Conservation (phyloP, 2,329 filamentous ascomycete genomes). For the Biscogniauxia sp. region DNA sequence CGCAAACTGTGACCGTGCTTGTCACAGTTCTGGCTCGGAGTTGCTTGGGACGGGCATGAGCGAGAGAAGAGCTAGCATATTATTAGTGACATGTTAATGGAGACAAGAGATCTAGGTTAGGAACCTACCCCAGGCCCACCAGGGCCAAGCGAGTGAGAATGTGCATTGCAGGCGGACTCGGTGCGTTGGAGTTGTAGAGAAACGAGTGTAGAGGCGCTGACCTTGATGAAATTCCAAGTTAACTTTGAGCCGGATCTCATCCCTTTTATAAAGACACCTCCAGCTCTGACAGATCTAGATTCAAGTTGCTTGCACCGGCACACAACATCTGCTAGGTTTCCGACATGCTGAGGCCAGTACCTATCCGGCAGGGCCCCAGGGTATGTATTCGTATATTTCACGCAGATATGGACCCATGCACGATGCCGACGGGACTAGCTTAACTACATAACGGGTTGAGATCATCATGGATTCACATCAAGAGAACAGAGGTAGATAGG, state of each 20-base stretch:
- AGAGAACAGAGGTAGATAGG: slow-evolving; percentile 8
- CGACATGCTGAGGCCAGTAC: slow-evolving; percentile 8
- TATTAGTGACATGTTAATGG: slow-evolving; percentile 16
- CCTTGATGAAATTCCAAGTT: slow-evolving; percentile 1
- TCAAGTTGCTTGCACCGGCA: slow-evolving; percentile 11
- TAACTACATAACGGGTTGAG: slow-evolving; percentile 12
- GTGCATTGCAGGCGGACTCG: slow-evolving; percentile 23
- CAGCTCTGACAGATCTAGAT: neutral
- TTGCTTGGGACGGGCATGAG: slow-evolving; percentile 21
- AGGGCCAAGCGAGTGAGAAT: slow-evolving; percentile 21
- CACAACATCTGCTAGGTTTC: slow-evolving; percentile 7
- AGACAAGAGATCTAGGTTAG: neutral
- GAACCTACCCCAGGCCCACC: slow-evolving; percentile 26
- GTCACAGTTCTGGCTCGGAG: slow-evolving; percentile 21
- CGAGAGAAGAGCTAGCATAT: slow-evolving; percentile 20
- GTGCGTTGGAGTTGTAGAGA: slow-evolving; percentile 8
- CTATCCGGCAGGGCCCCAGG: slow-evolving; percentile 4
- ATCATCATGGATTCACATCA: slow-evolving; percentile 15
- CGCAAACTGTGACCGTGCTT: slow-evolving; percentile 27
- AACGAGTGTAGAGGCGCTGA: slow-evolving; percentile 25
- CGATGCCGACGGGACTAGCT: slow-evolving; percentile 22
- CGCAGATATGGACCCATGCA: slow-evolving; percentile 22
- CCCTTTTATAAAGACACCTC: slow-evolving; percentile 17
- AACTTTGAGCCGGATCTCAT: slow-evolving; percentile 1
- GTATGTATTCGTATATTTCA: slow-evolving; percentile 16